Evolutionary conservation across 306 rosid species (phyloP).

Genomic region (Inga laurina): DNA sequence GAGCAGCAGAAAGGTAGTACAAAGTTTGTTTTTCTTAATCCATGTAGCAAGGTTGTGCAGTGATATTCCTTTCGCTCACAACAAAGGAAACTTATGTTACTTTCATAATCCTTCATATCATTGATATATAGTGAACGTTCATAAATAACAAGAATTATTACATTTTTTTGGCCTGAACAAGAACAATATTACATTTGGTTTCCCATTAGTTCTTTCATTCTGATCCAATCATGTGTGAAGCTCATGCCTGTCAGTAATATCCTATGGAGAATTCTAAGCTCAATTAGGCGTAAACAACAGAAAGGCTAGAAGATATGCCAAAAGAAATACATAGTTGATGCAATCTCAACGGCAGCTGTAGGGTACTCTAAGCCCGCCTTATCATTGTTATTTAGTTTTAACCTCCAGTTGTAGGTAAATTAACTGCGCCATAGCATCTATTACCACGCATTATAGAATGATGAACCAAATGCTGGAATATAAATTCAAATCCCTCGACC

Average conservation of each 20-base stretch:
- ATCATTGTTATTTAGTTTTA: slow-evolving; percentile 15
- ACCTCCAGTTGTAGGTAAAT: slow-evolving; percentile 9
- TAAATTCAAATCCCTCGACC: slow-evolving; percentile 21
- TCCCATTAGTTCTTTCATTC: not conserved
- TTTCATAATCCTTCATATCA: not conserved
- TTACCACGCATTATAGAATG: not conserved
- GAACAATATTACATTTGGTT: not conserved
- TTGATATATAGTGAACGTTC: not conserved
- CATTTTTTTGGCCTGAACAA: not conserved
- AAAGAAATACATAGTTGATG: slow-evolving; percentile 7
- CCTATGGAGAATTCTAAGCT: not conserved
- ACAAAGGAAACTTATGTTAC: not conserved
- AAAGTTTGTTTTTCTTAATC: not conserved
- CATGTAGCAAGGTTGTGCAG: not conserved
- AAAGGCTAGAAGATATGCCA: not conserved
- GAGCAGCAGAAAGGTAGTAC: not conserved
- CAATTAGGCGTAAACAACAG: not conserved
- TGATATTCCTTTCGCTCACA: not conserved
- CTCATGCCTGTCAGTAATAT: not conserved
- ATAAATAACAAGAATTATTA: not conserved
- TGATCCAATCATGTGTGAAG: not conserved
- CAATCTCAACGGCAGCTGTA: slow-evolving; percentile 7
- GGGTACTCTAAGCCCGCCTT: not conserved
- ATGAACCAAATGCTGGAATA: slow-evolving; percentile 5
- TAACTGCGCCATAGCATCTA: slow-evolving; percentile 12